phyloP scores from a whole-genome alignment of 345 rosid species.

The Sisymbrium altissimum region DNA sequence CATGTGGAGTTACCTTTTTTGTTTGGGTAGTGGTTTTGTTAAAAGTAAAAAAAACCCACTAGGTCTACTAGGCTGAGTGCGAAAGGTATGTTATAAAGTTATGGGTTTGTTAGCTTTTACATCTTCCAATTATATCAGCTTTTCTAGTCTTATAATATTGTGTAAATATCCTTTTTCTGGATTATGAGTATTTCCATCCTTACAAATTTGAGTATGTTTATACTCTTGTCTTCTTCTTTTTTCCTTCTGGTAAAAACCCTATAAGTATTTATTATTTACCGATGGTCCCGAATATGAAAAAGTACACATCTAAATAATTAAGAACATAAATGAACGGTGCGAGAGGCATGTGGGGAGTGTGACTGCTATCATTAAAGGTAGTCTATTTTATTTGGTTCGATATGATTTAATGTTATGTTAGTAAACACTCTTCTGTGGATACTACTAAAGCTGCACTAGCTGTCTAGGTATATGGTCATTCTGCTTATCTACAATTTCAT shows the following conservation, averaged over 20 bases:
- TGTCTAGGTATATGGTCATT: not conserved
- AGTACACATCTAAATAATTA: not conserved
- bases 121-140: not conserved
- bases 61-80: slow-evolving; percentile 21
- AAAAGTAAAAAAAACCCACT: slow-evolving; percentile 13
- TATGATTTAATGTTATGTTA: slow-evolving; percentile 7
- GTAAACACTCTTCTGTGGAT: slow-evolving; percentile 11
- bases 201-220: not conserved
- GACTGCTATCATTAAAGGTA: slow-evolving; percentile 18
- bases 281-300: slow-evolving; percentile 19
- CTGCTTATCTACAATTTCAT: not conserved
- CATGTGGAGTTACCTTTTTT: slow-evolving; percentile 17
- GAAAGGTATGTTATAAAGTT: slow-evolving; percentile 23
- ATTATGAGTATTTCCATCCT: not conserved
- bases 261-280: not conserved
- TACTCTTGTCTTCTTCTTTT: not conserved
- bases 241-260: not conserved
- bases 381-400: slow-evolving; percentile 5
- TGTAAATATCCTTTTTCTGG: slow-evolving; percentile 6
- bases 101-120: slow-evolving; percentile 25
- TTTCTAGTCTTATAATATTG: not conserved
- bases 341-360: slow-evolving; percentile 27
- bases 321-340: slow-evolving; percentile 13
- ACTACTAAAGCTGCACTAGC: slow-evolving; percentile 1
- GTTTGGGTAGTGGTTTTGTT: slow-evolving; percentile 14